Conservation (phyloP, 2,329 filamentous ascomycete species). For the Ophiostoma angusticollis region DNA sequence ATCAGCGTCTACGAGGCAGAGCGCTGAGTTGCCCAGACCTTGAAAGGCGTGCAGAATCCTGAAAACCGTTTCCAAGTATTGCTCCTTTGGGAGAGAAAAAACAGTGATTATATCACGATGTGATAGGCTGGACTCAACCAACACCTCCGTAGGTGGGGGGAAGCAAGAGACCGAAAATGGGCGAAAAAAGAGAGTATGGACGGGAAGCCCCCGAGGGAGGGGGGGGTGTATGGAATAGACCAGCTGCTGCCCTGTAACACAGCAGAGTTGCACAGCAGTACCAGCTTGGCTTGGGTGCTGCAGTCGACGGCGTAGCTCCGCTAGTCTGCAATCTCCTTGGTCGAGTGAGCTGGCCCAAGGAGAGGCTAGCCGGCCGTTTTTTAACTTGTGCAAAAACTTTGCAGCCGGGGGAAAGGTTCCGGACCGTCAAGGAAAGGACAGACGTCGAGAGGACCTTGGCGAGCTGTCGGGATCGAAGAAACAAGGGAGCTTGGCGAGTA, state of each 20-base stretch:
- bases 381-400: too few species aligned
- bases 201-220: too few species aligned
- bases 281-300: slow-evolving; percentile 5
- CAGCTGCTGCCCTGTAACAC: slow-evolving; percentile 9
- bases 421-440: too few species aligned
- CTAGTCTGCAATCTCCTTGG: background rate
- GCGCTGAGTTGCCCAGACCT: too few species aligned
- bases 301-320: slow-evolving; percentile 3
- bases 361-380: too few species aligned
- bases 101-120: background rate
- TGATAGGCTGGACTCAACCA: background rate
- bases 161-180: too few species aligned
- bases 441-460: too few species aligned
- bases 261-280: slow-evolving; percentile 9
- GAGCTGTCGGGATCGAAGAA: too few species aligned
- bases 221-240: background rate
- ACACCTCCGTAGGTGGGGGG: background rate
- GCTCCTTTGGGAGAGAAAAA: background rate
- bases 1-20: background rate
- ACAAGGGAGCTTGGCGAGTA: too few species aligned
- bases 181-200: background rate
- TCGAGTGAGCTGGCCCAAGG: too few species aligned
- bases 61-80: background rate
- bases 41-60: background rate
- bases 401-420: too few species aligned